Conservation (phyloP, 805 yeast genomes). For the Saturnispora besseyi region DNA sequence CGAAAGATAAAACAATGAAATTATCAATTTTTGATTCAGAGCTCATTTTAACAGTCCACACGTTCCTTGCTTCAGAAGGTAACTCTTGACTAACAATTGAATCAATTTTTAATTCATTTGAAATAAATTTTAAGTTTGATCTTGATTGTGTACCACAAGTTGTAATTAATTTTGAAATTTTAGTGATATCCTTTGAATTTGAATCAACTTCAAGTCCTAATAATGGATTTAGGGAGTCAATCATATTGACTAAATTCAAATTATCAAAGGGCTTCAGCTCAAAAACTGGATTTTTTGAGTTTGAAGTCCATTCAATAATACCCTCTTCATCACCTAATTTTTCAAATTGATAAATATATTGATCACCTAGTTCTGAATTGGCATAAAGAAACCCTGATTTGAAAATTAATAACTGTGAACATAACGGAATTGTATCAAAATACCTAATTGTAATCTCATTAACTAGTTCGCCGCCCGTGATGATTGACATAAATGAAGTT, state of each 20-base stretch:
- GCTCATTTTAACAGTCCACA: conserved; percentile 53
- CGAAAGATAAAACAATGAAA: conserved; percentile 56
- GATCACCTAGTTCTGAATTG: conserved; percentile 53
- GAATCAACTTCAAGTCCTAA: conserved; percentile 32
- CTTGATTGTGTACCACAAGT: conserved; percentile 36
- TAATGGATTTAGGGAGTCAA: conserved; percentile 47
- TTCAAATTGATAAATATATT: conserved; percentile 69
- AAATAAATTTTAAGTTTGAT: conserved; percentile 39
- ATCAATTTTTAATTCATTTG: conserved; percentile 50
- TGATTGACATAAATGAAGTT: conserved; percentile 13
- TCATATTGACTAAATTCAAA: conserved; percentile 46
- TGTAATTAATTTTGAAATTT: conserved; percentile 31
- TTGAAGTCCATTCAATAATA: conserved; percentile 27
- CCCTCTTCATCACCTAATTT: conserved; percentile 52
- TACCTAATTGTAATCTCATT: conserved; percentile 45
- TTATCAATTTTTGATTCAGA: conserved; percentile 43
- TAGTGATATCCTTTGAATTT: conserved; percentile 15
- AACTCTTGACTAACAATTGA: conserved; percentile 68
- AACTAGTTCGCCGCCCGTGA: conserved; percentile 25
- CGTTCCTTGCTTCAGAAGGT: conserved; percentile 52
- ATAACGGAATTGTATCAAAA: conserved; percentile 67
- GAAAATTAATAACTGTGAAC: conserved; percentile 48
- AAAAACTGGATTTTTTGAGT: conserved; percentile 25
- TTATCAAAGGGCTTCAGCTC: conserved; percentile 39
- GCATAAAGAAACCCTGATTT: conserved; percentile 71